Evolutionary conservation across 257 asterid species (phyloP).

Genomic region (Cynanchum wilfordii): DNA sequence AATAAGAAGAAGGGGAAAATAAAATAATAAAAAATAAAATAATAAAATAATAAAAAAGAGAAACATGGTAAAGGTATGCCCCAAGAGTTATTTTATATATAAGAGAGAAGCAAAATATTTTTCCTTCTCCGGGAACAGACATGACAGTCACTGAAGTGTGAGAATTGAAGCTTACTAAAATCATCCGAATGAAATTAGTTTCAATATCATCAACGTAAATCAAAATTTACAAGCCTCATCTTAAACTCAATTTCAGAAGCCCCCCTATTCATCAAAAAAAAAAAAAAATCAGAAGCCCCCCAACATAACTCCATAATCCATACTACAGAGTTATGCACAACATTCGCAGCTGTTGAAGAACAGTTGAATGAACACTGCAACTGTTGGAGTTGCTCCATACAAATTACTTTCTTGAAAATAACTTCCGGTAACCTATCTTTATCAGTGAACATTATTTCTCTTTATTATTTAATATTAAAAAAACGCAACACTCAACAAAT

Average conservation of each 20-base stretch:
- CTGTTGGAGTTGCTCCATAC: background rate
- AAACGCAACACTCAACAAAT: background rate
- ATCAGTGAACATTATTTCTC: background rate
- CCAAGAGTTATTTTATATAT: background rate
- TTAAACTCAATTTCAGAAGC: background rate
- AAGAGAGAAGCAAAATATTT: background rate
- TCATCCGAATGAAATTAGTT: background rate
- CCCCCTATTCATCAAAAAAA: no score
- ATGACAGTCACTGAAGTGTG: background rate
- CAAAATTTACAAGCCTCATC: background rate
- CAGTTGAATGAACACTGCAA: background rate
- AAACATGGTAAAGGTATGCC: background rate
- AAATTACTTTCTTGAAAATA: background rate
- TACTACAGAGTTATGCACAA: background rate
- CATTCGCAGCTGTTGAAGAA: background rate
- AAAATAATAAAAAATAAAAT: no score
- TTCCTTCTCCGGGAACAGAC: background rate
- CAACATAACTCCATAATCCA: background rate
- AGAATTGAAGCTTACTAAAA: background rate
- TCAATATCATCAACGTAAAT: background rate
- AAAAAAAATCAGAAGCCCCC: constrained; percentile 6
- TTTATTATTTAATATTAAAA: background rate
- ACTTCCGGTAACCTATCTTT: background rate
- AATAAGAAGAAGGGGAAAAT: background rate
- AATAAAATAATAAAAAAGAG: background rate